A percentile compares a stretch with the other conserved stretches of the same genome.
These are phyloP conservation scores for Mycena citricolor DNA, from an alignment of 1,284 basidiomycete species.

Conservation along the genomic window DNA sequence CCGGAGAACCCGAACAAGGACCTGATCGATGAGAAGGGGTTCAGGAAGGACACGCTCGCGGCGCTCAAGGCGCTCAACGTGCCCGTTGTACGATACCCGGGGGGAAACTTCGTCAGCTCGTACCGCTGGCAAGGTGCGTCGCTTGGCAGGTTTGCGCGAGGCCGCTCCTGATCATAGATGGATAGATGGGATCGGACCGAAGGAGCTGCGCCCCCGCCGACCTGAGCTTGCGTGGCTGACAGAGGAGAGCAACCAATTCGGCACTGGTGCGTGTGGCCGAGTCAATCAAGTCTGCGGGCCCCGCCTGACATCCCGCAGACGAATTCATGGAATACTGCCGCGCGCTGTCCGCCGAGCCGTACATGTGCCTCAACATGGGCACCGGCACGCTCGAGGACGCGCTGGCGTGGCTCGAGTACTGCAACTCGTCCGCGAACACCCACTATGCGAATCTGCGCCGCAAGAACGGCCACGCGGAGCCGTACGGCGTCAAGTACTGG, in stretches of 20 bases:
- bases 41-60: slow-evolving; percentile 57
- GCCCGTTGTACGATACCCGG: slow-evolving; percentile 63
- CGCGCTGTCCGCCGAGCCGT: slow-evolving; percentile 53
- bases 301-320: slow-evolving; percentile 18
- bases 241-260: slow-evolving; percentile 65
- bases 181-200: slow-evolving; percentile 57
- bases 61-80: slow-evolving; percentile 52
- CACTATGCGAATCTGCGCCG: slow-evolving; percentile 62
- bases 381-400: slow-evolving; percentile 64
- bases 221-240: slow-evolving; percentile 67
- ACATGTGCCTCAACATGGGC: slow-evolving; percentile 67
- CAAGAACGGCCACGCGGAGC: slow-evolving; percentile 57
- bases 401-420: slow-evolving; percentile 68
- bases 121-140: slow-evolving; percentile 60
- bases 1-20: slow-evolving; percentile 39
- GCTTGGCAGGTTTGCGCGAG: neutral
- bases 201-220: slow-evolving; percentile 48
- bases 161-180: neutral
- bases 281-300: neutral
- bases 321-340: slow-evolving; percentile 52
- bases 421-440: slow-evolving; percentile 51
- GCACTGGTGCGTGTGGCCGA: slow-evolving; percentile 42
- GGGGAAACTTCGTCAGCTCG: slow-evolving; percentile 57
- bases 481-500: slow-evolving; percentile 53
- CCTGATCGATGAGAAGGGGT: slow-evolving; percentile 43